Evolutionary conservation across 352 stramenopile genomes (phyloP).

Genomic region (Pythium aristosporum): DNA sequence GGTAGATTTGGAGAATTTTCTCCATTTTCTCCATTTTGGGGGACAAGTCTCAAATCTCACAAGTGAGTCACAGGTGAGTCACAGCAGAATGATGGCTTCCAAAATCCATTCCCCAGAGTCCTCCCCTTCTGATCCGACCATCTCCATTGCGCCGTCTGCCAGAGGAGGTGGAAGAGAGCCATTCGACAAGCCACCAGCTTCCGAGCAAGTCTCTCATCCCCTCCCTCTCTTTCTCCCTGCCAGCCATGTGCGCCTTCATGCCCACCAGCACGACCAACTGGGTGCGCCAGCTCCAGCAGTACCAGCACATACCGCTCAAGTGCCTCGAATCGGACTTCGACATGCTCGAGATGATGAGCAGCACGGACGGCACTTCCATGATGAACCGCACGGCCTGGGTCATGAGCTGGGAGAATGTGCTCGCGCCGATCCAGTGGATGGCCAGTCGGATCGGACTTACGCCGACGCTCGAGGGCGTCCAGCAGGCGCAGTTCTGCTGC

Average conservation of each 20-base stretch:
- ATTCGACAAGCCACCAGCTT: constrained; percentile 9
- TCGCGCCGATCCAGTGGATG: constrained; percentile 45
- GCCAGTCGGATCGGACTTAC: constrained; percentile 33
- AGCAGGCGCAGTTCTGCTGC: constrained; percentile 25
- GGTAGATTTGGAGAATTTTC: constrained; percentile 22
- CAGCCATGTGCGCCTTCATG: constrained; percentile 15
- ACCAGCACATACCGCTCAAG: constrained; percentile 18
- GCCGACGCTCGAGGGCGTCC: constrained; percentile 23
- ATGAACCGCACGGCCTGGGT: constrained; percentile 29
- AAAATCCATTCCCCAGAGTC: background rate
- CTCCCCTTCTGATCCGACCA: background rate
- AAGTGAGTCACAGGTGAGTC: background rate
- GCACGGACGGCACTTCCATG: constrained; percentile 16
- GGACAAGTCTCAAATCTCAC: background rate
- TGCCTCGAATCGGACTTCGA: constrained; percentile 26
- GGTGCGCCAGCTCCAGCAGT: constrained; percentile 28
- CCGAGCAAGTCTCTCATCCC: background rate
- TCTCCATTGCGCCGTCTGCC: background rate
- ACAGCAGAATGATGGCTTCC: background rate
- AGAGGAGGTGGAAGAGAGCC: background rate
- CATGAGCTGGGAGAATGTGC: constrained; percentile 59
- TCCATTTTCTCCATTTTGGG: constrained; percentile 2
- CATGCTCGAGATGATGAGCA: constrained; percentile 32
- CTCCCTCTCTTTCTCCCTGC: background rate
- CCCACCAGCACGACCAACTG: constrained; percentile 26